phyloP scores from a whole-genome alignment of 305 asterid species.

The Withania somnifera region DNA sequence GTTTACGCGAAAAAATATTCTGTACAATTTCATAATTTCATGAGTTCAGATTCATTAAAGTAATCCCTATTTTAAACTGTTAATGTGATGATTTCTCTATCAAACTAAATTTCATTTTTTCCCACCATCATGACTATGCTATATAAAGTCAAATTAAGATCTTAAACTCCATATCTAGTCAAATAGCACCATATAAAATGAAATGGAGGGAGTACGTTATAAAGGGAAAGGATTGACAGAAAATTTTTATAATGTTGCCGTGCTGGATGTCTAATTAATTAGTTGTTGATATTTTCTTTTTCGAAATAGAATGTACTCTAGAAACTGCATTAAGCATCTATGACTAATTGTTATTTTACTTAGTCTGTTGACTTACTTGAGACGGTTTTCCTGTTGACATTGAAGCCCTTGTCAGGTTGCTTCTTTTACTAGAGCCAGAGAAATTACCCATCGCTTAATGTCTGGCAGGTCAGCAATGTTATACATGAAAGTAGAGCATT shows the following conservation, averaged over 20 bases:
- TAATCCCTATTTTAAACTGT: not conserved
- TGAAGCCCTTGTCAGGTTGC: not conserved
- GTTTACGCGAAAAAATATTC: not conserved
- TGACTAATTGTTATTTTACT: not conserved
- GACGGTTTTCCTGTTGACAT: not conserved
- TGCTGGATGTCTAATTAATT: not conserved
- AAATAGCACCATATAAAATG: not conserved
- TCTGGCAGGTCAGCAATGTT: slow-evolving; percentile 81
- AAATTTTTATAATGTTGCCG: not conserved
- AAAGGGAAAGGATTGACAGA: not conserved
- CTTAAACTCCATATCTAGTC: not conserved
- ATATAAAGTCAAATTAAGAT: not conserved
- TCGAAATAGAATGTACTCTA: not conserved
- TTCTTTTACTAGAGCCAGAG: not conserved
- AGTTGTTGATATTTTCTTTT: not conserved
- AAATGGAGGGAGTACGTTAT: not conserved
- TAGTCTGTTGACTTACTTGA: not conserved
- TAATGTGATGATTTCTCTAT: not conserved
- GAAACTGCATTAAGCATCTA: not conserved
- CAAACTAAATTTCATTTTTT: not conserved
- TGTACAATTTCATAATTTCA: not conserved
- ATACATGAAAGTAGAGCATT: slow-evolving; percentile 92
- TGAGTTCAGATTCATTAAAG: not conserved
- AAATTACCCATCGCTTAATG: slow-evolving; percentile 3
- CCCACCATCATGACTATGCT: not conserved